Conservation (phyloP, 1,284 basidiomycete genomes). For the Boletus holoroseus region DNA sequence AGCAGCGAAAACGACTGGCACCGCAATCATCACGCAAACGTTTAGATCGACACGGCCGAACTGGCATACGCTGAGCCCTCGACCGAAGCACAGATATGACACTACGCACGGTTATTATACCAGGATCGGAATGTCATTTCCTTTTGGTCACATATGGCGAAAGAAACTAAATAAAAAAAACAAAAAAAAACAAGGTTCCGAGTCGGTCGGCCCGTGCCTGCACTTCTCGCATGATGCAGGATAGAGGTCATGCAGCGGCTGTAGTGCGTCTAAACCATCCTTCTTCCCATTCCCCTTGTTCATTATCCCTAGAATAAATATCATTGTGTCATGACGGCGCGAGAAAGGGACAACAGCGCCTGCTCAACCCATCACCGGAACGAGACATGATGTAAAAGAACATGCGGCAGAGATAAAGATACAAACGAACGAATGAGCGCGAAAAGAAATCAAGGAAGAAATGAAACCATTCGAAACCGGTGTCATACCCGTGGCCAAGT, state of each 20-base stretch:
- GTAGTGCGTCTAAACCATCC: constrained; percentile 22
- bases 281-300: constrained; percentile 21
- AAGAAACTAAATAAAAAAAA: constrained; percentile 2
- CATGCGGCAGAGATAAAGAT: constrained; percentile 19
- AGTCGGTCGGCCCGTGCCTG: constrained; percentile 21
- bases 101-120: constrained; percentile 1
- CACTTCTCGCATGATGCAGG: constrained; percentile 24
- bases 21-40: constrained; percentile 6
- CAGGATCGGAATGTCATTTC: constrained; percentile 4
- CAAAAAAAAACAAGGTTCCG: constrained; percentile 30
- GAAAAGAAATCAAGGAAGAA: constrained; percentile 4
- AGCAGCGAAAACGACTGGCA: not conserved
- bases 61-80: not conserved
- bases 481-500: constrained; percentile 12
- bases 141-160: constrained; percentile 1
- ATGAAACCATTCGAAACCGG: constrained; percentile 1
- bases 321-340: constrained; percentile 6
- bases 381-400: constrained; percentile 21
- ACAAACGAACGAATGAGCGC: not conserved
- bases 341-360: constrained; percentile 3
- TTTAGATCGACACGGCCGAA: constrained; percentile 15
- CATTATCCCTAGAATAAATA: constrained; percentile 29
- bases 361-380: constrained; percentile 1
- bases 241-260: constrained; percentile 14
- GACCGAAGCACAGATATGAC: constrained; percentile 5